Percentiles rank a stretch among this genome's conserved stretches.
Evolutionary conservation across 257 asterid species (phyloP).

Genomic region (Rauvolfia tetraphylla): DNA sequence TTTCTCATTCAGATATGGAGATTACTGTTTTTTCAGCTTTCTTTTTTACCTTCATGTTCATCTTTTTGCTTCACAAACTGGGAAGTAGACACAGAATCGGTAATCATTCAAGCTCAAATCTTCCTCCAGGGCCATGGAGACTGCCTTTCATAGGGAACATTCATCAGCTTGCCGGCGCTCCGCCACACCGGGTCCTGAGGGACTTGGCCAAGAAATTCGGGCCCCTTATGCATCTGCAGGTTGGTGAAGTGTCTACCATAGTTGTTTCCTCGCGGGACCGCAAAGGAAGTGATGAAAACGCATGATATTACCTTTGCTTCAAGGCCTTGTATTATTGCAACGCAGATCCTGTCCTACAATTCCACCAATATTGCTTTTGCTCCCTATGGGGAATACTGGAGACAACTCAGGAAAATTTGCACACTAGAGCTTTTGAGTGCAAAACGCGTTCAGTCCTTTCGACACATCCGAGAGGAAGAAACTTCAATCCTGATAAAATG

Average conservation of each 20-base stretch:
- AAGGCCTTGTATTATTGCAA: conserved; percentile 26
- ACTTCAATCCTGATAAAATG: conserved; percentile 4
- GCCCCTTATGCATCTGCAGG: conserved; percentile 32
- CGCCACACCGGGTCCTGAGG: conserved; percentile 23
- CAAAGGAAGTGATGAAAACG: conserved; percentile 32
- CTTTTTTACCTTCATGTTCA: not conserved
- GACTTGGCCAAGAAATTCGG: conserved; percentile 29
- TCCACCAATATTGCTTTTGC: conserved; percentile 21
- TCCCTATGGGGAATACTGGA: conserved; percentile 40
- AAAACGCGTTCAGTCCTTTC: conserved; percentile 31
- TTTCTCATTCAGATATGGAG: conserved; percentile 4
- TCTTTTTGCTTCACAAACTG: conserved; percentile 12
- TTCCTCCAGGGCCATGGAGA: conserved; percentile 34
- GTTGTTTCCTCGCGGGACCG: conserved; percentile 33
- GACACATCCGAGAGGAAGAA: conserved; percentile 21
- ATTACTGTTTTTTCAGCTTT: not conserved
- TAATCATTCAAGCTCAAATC: not conserved
- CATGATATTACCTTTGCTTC: conserved; percentile 34
- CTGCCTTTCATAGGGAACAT: conserved; percentile 33
- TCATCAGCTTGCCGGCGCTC: conserved; percentile 29
- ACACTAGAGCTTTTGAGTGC: conserved; percentile 30
- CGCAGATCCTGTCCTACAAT: conserved; percentile 22
- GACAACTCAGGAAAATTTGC: conserved; percentile 38
- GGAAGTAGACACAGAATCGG: not conserved
- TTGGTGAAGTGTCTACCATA: conserved; percentile 29